Evolutionary conservation across 192 early-diverging fungal genomes (phyloP), one percentile per base, ranked within the genome.

Genomic region (Coemansia sp.): DNA sequence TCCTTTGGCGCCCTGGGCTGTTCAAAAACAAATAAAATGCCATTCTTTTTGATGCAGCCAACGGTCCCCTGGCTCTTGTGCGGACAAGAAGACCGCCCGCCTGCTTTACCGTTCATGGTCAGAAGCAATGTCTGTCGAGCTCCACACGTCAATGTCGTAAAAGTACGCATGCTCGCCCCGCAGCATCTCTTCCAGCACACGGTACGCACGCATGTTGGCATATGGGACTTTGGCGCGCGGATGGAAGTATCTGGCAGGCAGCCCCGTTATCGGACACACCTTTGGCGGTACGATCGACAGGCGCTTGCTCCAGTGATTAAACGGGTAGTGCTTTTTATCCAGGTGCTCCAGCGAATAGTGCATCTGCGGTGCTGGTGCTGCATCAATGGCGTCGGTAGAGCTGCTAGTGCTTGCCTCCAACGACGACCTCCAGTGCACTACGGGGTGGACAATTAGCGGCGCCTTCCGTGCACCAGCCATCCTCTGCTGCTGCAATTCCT

Each of bases 171-270:
- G 68, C 51, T 68, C 66, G 48, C 74, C 79, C 5, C 64, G 74
- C 36, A 67, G 68, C 53, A 82, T 63, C 14, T 82, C 79, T 30
- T 82, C 79, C 23, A 82, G 64, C 4, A 82, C 65, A 8, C 59
- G 73, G 46, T 73, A 82, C 0, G 79, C 79, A 9, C 65, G 70
- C 16, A 66, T 41, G 43, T 82, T 76, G 35, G 79, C 69, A 33
- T 82, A 82, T 2, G 79, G 79, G n/a, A 82, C 68, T 26, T 60
- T 73, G 21, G 67, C 71, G 18, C 71, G 69, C 30, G 79, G 79
- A 26, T 82, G 79, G 43, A 82, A 67, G 57, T 82, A 82, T 9
- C 71, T 63, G 15, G 74, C 79, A 1, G 79, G 79, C 23, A 73
- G 61, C 2, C 79, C 79, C 2, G 79, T 82, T 2, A 82, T 65